A percentile compares a stretch with the other conserved stretches of the same genome.
Conservation (phyloP, 108 stramenopile genomes). For the Asterionellopsis glacialis region DNA sequence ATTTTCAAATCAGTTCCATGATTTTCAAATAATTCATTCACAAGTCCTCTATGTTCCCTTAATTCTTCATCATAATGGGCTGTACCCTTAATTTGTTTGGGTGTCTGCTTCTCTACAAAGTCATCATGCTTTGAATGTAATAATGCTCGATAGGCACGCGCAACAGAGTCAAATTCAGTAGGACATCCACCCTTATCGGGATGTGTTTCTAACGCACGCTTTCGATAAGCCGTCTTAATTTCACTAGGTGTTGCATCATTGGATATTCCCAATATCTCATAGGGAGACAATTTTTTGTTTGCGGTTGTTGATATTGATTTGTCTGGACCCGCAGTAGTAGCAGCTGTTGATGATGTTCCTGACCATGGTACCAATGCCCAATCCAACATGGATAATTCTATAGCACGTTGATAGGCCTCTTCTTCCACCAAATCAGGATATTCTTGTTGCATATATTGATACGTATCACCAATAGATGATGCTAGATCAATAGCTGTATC, state of each 20-base stretch:
- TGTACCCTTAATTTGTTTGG: constrained; percentile 19
- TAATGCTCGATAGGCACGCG: neutral
- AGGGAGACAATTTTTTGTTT: constrained; percentile 26
- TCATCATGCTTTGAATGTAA: neutral
- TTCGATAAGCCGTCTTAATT: constrained; percentile 84
- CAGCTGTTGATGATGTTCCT: constrained; percentile 3
- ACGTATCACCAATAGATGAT: constrained; percentile 37
- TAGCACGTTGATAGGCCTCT: constrained; percentile 41
- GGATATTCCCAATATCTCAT: constrained; percentile 76
- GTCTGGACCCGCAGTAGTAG: constrained; percentile 4
- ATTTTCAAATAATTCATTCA: constrained; percentile 43
- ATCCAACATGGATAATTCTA: constrained; percentile 61
- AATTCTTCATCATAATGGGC: constrained; percentile 56
- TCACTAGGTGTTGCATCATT: constrained; percentile 57
- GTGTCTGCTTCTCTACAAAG: neutral
- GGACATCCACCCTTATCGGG: constrained; percentile 72
- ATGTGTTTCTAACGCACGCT: constrained; percentile 40
- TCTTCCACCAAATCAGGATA: constrained; percentile 44
- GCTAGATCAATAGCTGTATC: too few species aligned
- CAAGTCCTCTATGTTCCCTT: constrained; percentile 45
- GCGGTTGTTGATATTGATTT: neutral
- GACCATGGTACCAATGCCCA: constrained; percentile 36
- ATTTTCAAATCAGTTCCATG: constrained; percentile 39
- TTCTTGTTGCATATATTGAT: constrained; percentile 29
- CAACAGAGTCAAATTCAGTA: neutral